Evolutionary conservation across 1,139 yeast genomes (phyloP).

Genomic region (Saccharomycopsis crataegensis): DNA sequence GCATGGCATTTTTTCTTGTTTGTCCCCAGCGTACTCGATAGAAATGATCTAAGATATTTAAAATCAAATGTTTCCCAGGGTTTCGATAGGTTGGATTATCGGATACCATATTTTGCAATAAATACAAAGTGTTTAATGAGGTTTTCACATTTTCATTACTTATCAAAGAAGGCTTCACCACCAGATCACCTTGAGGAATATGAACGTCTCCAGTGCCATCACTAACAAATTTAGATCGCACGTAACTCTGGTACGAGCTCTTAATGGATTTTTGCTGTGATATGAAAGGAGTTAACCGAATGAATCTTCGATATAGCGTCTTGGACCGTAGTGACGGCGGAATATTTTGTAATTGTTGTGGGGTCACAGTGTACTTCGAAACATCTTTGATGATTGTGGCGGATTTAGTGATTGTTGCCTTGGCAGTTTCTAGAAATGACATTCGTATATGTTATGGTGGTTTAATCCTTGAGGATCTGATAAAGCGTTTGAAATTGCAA

Average conservation of each 20-base stretch:
- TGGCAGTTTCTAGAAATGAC: background rate
- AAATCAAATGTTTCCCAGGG: background rate
- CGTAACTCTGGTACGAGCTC: background rate
- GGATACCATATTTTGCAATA: conserved; percentile 1
- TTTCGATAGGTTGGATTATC: conserved; percentile 1
- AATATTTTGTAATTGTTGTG: background rate
- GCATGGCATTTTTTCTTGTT: background rate
- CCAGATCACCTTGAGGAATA: background rate
- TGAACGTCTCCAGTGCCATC: background rate
- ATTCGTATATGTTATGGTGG: background rate
- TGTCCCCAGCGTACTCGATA: background rate
- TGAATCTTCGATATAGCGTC: background rate
- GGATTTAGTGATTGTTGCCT: background rate
- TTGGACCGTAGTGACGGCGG: background rate
- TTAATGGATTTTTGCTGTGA: background rate
- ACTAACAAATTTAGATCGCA: background rate
- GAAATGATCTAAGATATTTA: background rate
- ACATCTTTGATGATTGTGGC: background rate
- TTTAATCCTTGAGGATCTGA: background rate
- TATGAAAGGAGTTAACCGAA: background rate
- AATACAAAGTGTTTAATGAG: conserved; percentile 1
- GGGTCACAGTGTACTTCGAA: background rate
- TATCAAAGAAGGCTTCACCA: background rate
- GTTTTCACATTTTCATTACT: background rate
- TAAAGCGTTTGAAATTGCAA: background rate